Conservation (phyloP, 2,329 filamentous ascomycete species). For the Aspergillus caelatus region DNA sequence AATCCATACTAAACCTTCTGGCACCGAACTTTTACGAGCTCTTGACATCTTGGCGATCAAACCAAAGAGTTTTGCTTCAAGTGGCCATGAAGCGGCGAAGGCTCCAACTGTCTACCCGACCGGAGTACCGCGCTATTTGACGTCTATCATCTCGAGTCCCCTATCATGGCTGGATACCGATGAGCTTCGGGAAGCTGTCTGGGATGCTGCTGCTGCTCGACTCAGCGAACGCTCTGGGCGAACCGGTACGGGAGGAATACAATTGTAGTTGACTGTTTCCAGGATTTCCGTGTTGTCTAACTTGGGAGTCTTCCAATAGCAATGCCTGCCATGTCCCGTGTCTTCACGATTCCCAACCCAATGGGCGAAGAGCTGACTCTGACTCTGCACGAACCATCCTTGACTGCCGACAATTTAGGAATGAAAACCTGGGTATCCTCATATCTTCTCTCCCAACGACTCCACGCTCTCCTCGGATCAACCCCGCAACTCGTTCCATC, state of each 20-base stretch:
- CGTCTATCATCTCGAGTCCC: constrained; percentile 49
- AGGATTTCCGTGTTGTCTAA: constrained; percentile 3
- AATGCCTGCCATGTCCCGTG: constrained; percentile 65
- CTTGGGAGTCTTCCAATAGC: constrained; percentile 38
- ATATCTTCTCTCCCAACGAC: constrained; percentile 76
- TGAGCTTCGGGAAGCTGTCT: constrained; percentile 52
- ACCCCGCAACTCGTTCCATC: constrained; percentile 35
- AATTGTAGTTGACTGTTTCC: not conserved
- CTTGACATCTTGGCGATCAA: constrained; percentile 69
- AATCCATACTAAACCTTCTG: constrained; percentile 74
- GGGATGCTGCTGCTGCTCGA: constrained; percentile 76
- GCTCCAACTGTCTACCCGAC: constrained; percentile 38
- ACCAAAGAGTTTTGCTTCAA: constrained; percentile 55
- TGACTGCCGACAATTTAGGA: constrained; percentile 85
- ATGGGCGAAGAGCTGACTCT: constrained; percentile 60
- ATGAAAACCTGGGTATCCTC: constrained; percentile 96
- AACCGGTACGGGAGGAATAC: constrained; percentile 52
- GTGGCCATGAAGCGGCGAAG: constrained; percentile 29
- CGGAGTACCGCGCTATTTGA: constrained; percentile 50
- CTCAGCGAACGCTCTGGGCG: constrained; percentile 86
- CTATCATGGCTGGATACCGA: constrained; percentile 51
- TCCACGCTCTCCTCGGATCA: constrained; percentile 52
- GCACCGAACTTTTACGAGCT: constrained; percentile 63
- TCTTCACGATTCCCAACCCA: constrained; percentile 59
- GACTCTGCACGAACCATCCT: constrained; percentile 78